Conservation (phyloP, 305 asterid genomes). For the Withania somnifera region DNA sequence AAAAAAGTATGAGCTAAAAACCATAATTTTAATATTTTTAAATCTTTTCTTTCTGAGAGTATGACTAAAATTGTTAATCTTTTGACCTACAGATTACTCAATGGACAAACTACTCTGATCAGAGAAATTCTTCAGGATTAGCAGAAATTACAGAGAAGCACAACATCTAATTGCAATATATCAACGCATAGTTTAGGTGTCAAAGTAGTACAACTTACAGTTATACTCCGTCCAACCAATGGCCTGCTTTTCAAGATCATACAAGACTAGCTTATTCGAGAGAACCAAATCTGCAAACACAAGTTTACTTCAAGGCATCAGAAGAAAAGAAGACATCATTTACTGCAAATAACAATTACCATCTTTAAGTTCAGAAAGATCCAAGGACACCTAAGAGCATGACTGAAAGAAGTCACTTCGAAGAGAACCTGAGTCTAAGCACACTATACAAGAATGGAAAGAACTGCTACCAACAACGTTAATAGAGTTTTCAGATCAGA, state of each 20-base stretch:
- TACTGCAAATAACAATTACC: background rate
- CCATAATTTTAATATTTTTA: background rate
- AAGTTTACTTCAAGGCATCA: background rate
- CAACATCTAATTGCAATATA: background rate
- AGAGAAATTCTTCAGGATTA: background rate
- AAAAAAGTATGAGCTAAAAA: background rate
- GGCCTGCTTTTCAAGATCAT: constrained; percentile 85
- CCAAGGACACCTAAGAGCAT: background rate
- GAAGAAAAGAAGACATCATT: background rate
- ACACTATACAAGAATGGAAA: background rate
- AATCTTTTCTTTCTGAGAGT: background rate
- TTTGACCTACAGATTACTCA: background rate
- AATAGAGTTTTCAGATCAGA: background rate
- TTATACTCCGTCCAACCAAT: constrained; percentile 98
- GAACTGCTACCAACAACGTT: background rate
- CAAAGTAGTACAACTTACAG: constrained; percentile 46
- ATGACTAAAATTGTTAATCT: background rate
- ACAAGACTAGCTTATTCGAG: constrained; percentile 82
- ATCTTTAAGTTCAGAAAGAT: background rate
- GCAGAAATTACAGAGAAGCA: constrained; percentile 1
- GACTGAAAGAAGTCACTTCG: background rate
- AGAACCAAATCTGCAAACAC: constrained; percentile 82
- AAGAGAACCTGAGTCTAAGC: background rate
- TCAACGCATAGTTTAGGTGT: background rate
- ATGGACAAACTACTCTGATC: background rate